These are phyloP conservation scores for Pseudopyrenochaeta lycopersici DNA, from an alignment of 2,329 filamentous ascomycete genomes.

Conservation along the genomic window DNA sequence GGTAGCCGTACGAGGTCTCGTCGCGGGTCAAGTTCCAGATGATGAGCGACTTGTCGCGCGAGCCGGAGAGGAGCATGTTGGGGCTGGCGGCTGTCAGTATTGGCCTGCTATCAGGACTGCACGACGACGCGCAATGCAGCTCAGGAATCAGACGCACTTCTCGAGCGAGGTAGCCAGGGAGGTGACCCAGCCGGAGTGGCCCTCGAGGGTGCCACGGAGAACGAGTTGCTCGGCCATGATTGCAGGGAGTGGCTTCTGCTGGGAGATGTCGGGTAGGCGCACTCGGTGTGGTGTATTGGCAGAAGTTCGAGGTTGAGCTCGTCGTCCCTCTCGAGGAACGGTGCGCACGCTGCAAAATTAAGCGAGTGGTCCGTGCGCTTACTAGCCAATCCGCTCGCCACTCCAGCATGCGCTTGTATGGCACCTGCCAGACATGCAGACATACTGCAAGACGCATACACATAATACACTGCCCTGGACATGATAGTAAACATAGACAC, in stretches of 20 bases:
- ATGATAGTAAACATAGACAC: no score
- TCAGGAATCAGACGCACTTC: slow-evolving; percentile 68
- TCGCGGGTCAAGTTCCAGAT: slow-evolving; percentile 99
- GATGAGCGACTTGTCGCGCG: slow-evolving; percentile 98
- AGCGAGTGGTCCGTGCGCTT: slow-evolving; percentile 1
- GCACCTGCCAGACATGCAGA: no score
- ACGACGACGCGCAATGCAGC: slow-evolving; percentile 19
- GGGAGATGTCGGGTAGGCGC: slow-evolving; percentile 40
- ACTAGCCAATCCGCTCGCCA: background rate
- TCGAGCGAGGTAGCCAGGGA: slow-evolving; percentile 97
- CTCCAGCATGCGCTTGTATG: no score
- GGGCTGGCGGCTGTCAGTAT: slow-evolving; percentile 68
- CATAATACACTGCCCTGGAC: no score
- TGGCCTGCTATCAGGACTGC: background rate
- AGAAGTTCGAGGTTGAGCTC: slow-evolving; percentile 30
- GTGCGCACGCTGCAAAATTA: slow-evolving; percentile 16
- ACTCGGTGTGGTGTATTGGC: slow-evolving; percentile 37
- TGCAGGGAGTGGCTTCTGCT: slow-evolving; percentile 48
- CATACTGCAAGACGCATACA: no score
- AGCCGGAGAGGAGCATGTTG: slow-evolving; percentile 99
- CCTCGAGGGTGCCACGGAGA: slow-evolving; percentile 96
- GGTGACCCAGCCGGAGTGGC: slow-evolving; percentile 99
- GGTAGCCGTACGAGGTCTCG: slow-evolving; percentile 97
- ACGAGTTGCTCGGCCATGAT: slow-evolving; percentile 92
- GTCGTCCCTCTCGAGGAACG: slow-evolving; percentile 2